These are phyloP conservation scores for Clausena lansium DNA, from an alignment of 345 rosid genomes.

Conservation along the genomic window DNA sequence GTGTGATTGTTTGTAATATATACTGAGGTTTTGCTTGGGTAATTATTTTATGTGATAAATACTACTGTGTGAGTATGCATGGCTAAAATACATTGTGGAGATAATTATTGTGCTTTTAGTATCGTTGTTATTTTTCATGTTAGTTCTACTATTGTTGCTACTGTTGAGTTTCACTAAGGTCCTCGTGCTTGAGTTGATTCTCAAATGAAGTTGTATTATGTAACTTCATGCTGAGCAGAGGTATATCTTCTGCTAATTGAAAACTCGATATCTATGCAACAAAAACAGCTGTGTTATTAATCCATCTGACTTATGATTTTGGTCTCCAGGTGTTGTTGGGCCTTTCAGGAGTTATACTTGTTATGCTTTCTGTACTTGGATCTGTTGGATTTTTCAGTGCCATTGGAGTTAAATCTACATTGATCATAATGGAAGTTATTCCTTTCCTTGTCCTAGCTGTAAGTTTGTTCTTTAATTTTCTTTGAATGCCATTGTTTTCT, in stretches of 20 bases:
- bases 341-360: constrained; percentile 91
- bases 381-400: constrained; percentile 91
- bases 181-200: background rate
- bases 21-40: background rate
- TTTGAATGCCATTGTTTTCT: constrained; percentile 5
- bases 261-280: background rate
- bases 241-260: background rate
- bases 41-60: background rate
- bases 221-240: background rate
- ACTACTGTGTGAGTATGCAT: background rate
- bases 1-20: constrained; percentile 1
- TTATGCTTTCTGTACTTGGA: constrained; percentile 94
- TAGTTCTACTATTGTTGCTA: background rate
- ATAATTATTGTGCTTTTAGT: background rate
- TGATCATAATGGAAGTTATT: constrained; percentile 98
- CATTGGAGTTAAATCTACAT: constrained; percentile 85
- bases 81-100: background rate
- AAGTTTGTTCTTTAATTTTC: constrained; percentile 38
- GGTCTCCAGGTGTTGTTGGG: constrained; percentile 77
- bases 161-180: background rate
- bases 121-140: background rate
- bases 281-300: background rate
- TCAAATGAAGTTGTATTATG: background rate
- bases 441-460: constrained; percentile 97
- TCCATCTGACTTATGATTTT: constrained; percentile 9